These are phyloP conservation scores for Talaromyces adpressus DNA, from an alignment of 495 filamentous ascomycete genomes.

Conservation along the genomic window DNA sequence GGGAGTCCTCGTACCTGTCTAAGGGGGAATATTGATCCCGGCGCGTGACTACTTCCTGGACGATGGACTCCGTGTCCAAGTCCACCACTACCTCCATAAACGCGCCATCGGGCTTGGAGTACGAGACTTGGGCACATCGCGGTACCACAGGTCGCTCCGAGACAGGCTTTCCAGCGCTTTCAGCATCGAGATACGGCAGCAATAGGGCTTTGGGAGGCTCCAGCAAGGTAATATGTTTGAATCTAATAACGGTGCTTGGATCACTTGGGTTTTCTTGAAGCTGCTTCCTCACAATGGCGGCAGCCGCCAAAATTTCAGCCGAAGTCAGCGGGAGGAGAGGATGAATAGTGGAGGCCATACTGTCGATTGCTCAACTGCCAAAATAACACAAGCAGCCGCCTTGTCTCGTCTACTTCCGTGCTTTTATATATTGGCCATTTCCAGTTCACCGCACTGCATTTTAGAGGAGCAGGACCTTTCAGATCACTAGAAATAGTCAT, in stretches of 20 bases:
- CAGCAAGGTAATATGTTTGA: constrained; percentile 58
- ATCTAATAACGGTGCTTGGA: constrained; percentile 30
- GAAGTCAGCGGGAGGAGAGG: neutral
- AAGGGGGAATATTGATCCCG: neutral
- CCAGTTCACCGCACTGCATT: neutral
- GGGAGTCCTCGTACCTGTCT: constrained; percentile 1
- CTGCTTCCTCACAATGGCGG: neutral
- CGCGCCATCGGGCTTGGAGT: constrained; percentile 45
- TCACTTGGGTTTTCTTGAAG: neutral
- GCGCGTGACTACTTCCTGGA: neutral
- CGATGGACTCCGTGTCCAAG: neutral
- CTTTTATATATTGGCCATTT: neutral
- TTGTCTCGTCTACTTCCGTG: neutral
- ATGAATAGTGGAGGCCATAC: neutral
- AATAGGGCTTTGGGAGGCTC: constrained; percentile 58
- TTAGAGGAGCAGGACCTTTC: neutral
- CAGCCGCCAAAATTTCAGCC: neutral
- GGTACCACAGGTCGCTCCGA: constrained; percentile 23
- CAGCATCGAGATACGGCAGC: constrained; percentile 46
- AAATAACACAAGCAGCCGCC: neutral
- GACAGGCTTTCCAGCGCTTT: constrained; percentile 28
- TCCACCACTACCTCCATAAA: neutral
- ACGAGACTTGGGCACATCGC: constrained; percentile 48
- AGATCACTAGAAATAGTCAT: neutral
- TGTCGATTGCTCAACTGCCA: neutral